Evolutionary conservation across 2,329 filamentous ascomycete genomes (phyloP).

Genomic region (Aspergillus arachidicola): DNA sequence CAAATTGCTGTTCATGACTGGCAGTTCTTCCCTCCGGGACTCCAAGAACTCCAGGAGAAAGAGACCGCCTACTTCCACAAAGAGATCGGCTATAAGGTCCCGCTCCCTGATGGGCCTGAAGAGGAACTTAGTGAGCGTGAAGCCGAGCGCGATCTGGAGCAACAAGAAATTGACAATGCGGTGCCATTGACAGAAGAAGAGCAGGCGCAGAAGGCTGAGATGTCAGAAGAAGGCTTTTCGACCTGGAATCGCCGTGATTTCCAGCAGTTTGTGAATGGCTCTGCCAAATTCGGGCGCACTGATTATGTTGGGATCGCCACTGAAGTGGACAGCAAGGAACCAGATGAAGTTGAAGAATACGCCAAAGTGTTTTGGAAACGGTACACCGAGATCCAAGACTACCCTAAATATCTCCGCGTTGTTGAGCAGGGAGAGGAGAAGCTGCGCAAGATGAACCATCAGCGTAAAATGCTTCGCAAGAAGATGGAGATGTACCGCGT

Average conservation of each 20-base stretch:
- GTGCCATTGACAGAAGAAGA: constrained; percentile 87
- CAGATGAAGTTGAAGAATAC: constrained; percentile 84
- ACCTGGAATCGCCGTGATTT: constrained; percentile 98
- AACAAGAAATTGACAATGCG: constrained; percentile 91
- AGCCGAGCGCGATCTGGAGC: constrained; percentile 82
- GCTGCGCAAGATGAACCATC: constrained; percentile 83
- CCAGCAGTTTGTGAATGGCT: constrained; percentile 96
- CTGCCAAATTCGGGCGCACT: constrained; percentile 84
- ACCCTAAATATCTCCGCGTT: constrained; percentile 81
- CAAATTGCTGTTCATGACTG: constrained; percentile 93
- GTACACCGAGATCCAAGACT: constrained; percentile 87
- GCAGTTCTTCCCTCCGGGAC: constrained; percentile 86
- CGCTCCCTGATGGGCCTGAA: constrained; percentile 83
- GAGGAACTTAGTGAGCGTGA: constrained; percentile 84
- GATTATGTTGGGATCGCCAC: constrained; percentile 83
- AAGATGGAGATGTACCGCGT: constrained; percentile 98
- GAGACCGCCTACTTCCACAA: constrained; percentile 96
- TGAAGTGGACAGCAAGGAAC: constrained; percentile 88
- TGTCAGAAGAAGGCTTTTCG: constrained; percentile 83
- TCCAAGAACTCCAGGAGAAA: constrained; percentile 89
- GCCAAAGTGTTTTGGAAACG: constrained; percentile 96
- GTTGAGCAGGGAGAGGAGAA: constrained; percentile 94
- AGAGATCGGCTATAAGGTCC: constrained; percentile 93
- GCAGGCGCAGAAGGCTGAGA: constrained; percentile 77
- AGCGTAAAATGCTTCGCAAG: constrained; percentile 88